A percentile compares a stretch with the other conserved stretches of the same genome.
Conservation (phyloP, 495 filamentous ascomycete species). For the Penicillium simplicissimum region DNA sequence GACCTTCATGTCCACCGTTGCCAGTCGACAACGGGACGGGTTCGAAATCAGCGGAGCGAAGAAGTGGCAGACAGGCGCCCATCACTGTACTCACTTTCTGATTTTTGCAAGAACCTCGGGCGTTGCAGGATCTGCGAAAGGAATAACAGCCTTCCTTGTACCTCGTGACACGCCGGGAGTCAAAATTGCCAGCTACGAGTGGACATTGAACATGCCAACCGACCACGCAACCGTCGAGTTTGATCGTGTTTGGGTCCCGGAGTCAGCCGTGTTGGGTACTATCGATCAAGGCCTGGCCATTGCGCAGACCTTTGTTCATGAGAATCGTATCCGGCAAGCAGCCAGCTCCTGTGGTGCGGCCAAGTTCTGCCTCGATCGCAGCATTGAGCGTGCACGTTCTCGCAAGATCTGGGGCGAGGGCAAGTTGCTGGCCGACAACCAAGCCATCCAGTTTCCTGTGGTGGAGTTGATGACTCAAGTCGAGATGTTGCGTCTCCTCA, state of each 20-base stretch:
- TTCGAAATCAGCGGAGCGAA: slow-evolving; percentile 57
- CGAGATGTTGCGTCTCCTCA: slow-evolving; percentile 60
- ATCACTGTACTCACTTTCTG: slow-evolving; percentile 58
- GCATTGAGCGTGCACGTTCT: slow-evolving; percentile 51
- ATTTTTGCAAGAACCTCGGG: slow-evolving; percentile 58
- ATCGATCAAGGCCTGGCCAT: slow-evolving; percentile 52
- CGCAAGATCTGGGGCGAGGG: slow-evolving; percentile 55
- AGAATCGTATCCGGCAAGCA: slow-evolving; percentile 62
- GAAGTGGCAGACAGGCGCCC: slow-evolving; percentile 64
- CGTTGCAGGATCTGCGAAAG: slow-evolving; percentile 43
- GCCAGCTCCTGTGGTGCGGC: slow-evolving; percentile 59
- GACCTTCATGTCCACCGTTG: slow-evolving; percentile 57
- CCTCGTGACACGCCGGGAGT: slow-evolving; percentile 48
- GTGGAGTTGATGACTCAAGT: slow-evolving; percentile 60
- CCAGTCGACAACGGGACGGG: slow-evolving; percentile 38
- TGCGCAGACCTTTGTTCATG: slow-evolving; percentile 62
- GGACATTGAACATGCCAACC: slow-evolving; percentile 64
- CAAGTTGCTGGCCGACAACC: slow-evolving; percentile 51
- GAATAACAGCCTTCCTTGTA: slow-evolving; percentile 60
- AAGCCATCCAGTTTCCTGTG: slow-evolving; percentile 61
- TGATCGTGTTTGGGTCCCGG: slow-evolving; percentile 49
- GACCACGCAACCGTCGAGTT: slow-evolving; percentile 58
- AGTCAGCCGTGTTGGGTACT: slow-evolving; percentile 47
- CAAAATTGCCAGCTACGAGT: slow-evolving; percentile 54
- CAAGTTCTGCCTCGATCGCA: slow-evolving; percentile 54